These are phyloP conservation scores for Conticribra guillardii DNA, from an alignment of 108 stramenopile genomes.

Conservation along the genomic window DNA sequence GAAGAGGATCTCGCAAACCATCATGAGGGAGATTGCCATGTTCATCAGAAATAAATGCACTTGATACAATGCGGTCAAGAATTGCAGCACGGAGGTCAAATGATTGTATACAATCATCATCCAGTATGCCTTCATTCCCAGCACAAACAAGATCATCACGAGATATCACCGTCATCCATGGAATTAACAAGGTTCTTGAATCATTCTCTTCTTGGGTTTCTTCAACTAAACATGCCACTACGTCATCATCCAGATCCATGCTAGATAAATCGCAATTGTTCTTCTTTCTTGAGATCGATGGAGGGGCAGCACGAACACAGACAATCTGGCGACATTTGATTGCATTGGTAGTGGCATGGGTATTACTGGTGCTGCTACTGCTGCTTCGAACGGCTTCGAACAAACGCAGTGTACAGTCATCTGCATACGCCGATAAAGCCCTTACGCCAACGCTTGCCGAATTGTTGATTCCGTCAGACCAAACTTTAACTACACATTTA, in stretches of 20 bases:
- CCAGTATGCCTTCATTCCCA: slow-evolving; percentile 41
- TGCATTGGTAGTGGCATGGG: neutral
- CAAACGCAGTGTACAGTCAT: slow-evolving; percentile 39
- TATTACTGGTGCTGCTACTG: neutral
- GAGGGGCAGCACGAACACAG: slow-evolving; percentile 21
- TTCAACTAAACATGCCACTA: slow-evolving; percentile 30
- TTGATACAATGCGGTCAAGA: slow-evolving; percentile 25
- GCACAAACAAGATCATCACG: slow-evolving; percentile 44
- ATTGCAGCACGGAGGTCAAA: slow-evolving; percentile 31
- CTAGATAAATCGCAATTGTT: slow-evolving; percentile 9
- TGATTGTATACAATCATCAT: slow-evolving; percentile 28
- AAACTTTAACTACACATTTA: slow-evolving; percentile 31
- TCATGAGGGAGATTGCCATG: neutral
- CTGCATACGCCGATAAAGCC: slow-evolving; percentile 21
- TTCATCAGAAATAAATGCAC: neutral
- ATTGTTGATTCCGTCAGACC: slow-evolving; percentile 14
- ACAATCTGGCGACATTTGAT: slow-evolving; percentile 47
- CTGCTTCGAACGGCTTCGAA: slow-evolving; percentile 41
- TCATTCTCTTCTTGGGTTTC: slow-evolving; percentile 1
- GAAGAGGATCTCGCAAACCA: slow-evolving; percentile 24
- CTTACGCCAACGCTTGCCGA: slow-evolving; percentile 1
- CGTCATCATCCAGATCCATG: slow-evolving; percentile 34
- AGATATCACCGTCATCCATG: slow-evolving; percentile 30
- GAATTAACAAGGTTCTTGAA: neutral
- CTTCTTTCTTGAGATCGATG: slow-evolving; percentile 27